Evolutionary conservation across 768 basidiomycete species (phyloP), one percentile per base, ranked within the genome.

Genomic region (Artomyces pyxidatus): DNA sequence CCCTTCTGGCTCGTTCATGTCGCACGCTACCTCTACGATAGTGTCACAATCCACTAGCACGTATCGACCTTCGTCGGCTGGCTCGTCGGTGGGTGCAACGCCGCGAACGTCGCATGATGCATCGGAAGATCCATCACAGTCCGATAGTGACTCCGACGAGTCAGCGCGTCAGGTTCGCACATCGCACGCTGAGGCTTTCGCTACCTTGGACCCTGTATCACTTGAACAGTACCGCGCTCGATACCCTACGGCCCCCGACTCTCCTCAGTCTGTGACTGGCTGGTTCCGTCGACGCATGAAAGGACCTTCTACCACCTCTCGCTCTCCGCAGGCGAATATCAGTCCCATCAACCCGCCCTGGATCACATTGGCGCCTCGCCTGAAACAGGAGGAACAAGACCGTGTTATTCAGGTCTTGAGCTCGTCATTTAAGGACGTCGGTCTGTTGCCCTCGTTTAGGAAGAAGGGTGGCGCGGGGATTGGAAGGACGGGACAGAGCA

Each of bases 401-500:
- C 75, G 78, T 42, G 78, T 83, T 23, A 78, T 88, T 46, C 75
- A 77, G 48, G 83, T 80, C 54, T 65, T 91, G 23, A 82, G 82
- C 52, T 75, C 75, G 51, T 87, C 85, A 3, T 90, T 91, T 69
- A 80, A 81, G 63, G 85, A 85, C 46, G 88, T 89, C 22, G 88
- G 88, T 4, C 62, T 91, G 14, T 63, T 90, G 16, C 86, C 87
- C 16, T 74, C 81, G n/a, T 58, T 52, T 48, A 53, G 57, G 38
- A 42, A 57, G 4, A 57, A 51, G 17, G 51, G 58, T 42, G 51
- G 41, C 21, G 56, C 56, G 26, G 54, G 56, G 45, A 56, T 55
- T 37, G 58, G 54, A 37, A 58, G 57, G 42, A 56, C 43, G 29
- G 52, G 51, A 12, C 49, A 46, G 30, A 46, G 32, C 14, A 54